Conservation (phyloP, 352 stramenopile genomes). For the Phytophthora meadii region DNA sequence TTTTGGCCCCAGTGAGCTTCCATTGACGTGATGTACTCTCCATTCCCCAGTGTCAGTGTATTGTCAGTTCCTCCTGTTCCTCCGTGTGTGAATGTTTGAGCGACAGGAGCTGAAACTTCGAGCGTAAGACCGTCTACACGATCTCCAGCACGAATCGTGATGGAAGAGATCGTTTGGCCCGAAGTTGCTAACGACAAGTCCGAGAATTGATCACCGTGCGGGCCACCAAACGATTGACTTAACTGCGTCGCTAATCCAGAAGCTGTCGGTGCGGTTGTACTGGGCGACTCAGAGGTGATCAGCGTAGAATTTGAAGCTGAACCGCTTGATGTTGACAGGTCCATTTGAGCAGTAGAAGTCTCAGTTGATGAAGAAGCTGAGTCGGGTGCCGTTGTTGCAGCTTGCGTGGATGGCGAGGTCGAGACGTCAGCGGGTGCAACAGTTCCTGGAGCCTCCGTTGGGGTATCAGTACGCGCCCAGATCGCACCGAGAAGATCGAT, state of each 20-base stretch:
- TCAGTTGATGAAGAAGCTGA: not conserved
- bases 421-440: conserved; percentile 11
- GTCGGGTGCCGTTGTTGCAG: not conserved
- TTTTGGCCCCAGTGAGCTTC: conserved; percentile 33
- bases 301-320: not conserved
- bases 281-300: conserved; percentile 1
- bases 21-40: conserved; percentile 31
- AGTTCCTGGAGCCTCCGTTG: conserved; percentile 11
- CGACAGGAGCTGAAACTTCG: conserved; percentile 17
- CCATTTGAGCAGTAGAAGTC: conserved; percentile 1
- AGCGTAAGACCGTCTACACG: conserved; percentile 24
- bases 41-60: conserved; percentile 13
- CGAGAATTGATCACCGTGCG: conserved; percentile 29
- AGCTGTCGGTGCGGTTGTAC: not conserved
- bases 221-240: conserved; percentile 25
- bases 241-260: conserved; percentile 4
- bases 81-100: conserved; percentile 28
- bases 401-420: not conserved
- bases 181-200: conserved; percentile 19
- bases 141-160: conserved; percentile 20
- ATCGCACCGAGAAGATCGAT: conserved; percentile 29
- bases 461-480: conserved; percentile 19
- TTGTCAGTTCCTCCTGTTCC: conserved; percentile 20
- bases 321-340: not conserved
- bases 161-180: conserved; percentile 21